A percentile compares a stretch with the other conserved stretches of the same genome.
Conservation (phyloP, 2,329 filamentous ascomycete genomes). For the Beauveria australis region DNA sequence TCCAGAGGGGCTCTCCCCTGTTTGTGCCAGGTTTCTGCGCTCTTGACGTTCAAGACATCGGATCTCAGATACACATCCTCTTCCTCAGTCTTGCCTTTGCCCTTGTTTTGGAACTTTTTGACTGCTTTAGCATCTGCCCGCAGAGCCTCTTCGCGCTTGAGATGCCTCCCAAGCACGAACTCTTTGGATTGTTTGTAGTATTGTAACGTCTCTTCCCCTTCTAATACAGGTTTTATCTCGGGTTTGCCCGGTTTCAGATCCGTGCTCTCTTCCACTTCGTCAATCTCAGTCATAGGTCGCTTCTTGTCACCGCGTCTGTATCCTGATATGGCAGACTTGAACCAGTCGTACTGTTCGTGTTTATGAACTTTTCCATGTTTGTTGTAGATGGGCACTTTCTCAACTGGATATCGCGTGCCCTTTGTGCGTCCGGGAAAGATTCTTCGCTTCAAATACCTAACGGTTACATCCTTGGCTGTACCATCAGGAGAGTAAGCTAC, state of each 20-base stretch:
- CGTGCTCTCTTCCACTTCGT: constrained; percentile 70
- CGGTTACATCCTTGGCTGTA: constrained; percentile 89
- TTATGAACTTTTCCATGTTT: constrained; percentile 67
- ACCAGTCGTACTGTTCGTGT: constrained; percentile 81
- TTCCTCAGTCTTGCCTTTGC: constrained; percentile 63
- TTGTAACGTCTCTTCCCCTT: constrained; percentile 74
- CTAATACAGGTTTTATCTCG: constrained; percentile 64
- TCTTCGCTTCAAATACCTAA: constrained; percentile 77
- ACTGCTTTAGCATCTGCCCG: constrained; percentile 59
- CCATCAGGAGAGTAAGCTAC: constrained; percentile 76
- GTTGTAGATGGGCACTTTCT: constrained; percentile 75
- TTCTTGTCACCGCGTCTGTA: constrained; percentile 49
- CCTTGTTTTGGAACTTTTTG: constrained; percentile 64
- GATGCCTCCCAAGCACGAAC: constrained; percentile 75
- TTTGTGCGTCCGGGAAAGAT: constrained; percentile 85
- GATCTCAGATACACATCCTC: constrained; percentile 74
- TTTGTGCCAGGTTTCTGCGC: constrained; percentile 95
- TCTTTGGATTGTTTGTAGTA: constrained; percentile 82
- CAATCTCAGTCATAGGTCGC: constrained; percentile 56
- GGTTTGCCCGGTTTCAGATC: constrained; percentile 67
- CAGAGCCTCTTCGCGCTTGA: constrained; percentile 87
- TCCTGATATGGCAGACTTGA: constrained; percentile 67
- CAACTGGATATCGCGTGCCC: constrained; percentile 65
- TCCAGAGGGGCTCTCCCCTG: constrained; percentile 71
- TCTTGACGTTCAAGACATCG: constrained; percentile 80